Evolutionary conservation across 1,284 basidiomycete species (phyloP), one percentile per base, ranked within the genome.

Genomic region (Cryptococcus wingfieldii): DNA sequence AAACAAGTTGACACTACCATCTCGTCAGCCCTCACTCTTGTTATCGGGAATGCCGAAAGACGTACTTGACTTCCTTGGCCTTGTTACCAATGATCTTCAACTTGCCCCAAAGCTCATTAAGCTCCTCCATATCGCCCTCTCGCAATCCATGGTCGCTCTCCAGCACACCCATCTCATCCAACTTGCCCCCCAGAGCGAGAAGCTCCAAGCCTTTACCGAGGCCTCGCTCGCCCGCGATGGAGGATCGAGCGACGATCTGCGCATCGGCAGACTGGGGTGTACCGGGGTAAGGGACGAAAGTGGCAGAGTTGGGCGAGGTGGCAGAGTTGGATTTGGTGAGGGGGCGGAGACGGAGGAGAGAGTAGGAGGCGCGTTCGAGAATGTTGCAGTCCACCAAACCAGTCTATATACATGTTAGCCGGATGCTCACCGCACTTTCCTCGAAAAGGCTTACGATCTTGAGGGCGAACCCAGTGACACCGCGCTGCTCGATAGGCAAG

Each of bases 381-480:
- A 77, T 66, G 5, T 60, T 67, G 4, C 70, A 70, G 57, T 77
- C 75, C 47, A 74, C 72, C 12, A 78, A 56, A 19, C 77, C 77
- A 16, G 75, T 70, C 77, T 78, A 19, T 12, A 18, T 14, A 8
- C 14, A 3, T 12, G 27, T 41, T 43, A 47, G 46, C 37, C 46
- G 19, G 41, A 7, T 12, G 27, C 27, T 43, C 38, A 39, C 37
- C 46, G 19, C 41, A 49, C 28, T 53, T 18, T 16, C 2, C 19
- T 42, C 9, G 41, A 42, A 42, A 10, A 27, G 37, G 75, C 83
- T 60, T 65, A 86, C 88, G 58, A 90, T 76, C 74, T 93, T 93
- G 41, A 93, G 74, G 0, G 90, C 89, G 39, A 93, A 86, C 83
- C 86, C 89, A 0, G 89, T 90, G 60, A 82, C 81, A 27, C 88